Percentiles rank a stretch among this genome's conserved stretches.
These are phyloP conservation scores for Colletotrichum sp. DNA, from an alignment of 2,329 filamentous ascomycete species.

Conservation along the genomic window DNA sequence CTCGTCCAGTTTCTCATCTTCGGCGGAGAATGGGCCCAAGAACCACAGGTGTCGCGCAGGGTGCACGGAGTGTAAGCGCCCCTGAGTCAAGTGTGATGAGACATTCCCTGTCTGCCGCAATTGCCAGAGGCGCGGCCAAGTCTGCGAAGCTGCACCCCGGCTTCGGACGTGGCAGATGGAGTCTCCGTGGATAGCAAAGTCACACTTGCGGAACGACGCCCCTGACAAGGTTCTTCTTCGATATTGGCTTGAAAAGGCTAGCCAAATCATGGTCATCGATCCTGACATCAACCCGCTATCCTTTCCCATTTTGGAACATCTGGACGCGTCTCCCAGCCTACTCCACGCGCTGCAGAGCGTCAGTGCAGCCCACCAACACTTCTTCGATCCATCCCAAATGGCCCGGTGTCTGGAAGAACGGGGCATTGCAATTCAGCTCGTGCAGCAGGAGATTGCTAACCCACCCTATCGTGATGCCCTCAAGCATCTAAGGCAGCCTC, in stretches of 20 bases:
- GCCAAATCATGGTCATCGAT: neutral
- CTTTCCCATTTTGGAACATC: neutral
- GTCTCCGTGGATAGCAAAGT: neutral
- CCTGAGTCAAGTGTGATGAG: neutral
- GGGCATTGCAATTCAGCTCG: neutral
- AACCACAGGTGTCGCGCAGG: neutral
- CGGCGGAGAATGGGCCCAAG: neutral
- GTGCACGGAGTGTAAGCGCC: neutral
- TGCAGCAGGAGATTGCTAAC: neutral
- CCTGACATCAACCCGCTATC: neutral
- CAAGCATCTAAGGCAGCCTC: too few relatives aligned
- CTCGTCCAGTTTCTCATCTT: neutral
- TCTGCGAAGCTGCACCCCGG: neutral
- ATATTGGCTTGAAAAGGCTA: neutral
- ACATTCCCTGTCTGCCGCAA: neutral
- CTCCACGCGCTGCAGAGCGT: neutral
- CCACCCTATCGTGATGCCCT: too few relatives aligned
- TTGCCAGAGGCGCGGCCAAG: neutral
- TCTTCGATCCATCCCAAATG: neutral
- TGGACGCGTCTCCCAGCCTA: neutral
- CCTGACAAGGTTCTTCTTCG: neutral
- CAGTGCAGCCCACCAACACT: neutral
- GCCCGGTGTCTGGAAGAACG: neutral
- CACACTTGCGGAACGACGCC: neutral
- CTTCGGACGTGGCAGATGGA: neutral